Evolutionary conservation across 2,329 filamentous ascomycete genomes (phyloP).

Genomic region (Talaromyces islandicus): DNA sequence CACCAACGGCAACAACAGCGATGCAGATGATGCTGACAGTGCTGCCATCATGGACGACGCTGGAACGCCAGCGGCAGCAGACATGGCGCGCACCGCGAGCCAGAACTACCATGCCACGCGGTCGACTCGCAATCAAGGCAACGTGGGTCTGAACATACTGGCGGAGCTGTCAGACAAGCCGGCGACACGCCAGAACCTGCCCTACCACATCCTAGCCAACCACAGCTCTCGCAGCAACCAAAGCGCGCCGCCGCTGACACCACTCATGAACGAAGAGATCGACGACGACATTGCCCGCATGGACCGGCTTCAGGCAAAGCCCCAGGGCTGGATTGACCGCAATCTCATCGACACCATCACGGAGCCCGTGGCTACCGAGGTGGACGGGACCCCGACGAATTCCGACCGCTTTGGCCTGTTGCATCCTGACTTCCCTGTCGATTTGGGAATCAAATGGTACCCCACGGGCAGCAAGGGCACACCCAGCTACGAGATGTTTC

Average conservation of each 20-base stretch:
- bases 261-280: conserved; percentile 42
- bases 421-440: conserved; percentile 40
- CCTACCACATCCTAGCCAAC: conserved; percentile 42
- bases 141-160: conserved; percentile 50
- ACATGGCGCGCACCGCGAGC: conserved; percentile 57
- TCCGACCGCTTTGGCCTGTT: conserved; percentile 32
- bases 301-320: conserved; percentile 32
- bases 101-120: conserved; percentile 52
- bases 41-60: conserved; percentile 36
- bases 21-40: conserved; percentile 34
- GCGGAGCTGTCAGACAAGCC: conserved; percentile 50
- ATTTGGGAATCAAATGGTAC: conserved; percentile 39
- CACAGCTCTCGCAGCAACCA: conserved; percentile 40
- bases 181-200: conserved; percentile 39
- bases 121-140: conserved; percentile 46
- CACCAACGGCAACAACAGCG: conserved; percentile 35
- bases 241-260: conserved; percentile 36
- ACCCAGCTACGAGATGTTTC: conserved; percentile 20
- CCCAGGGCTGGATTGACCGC: conserved; percentile 36
- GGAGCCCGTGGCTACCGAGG: conserved; percentile 23
- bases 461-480: conserved; percentile 22
- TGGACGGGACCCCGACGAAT: conserved; percentile 26
- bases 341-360: conserved; percentile 35
- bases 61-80: conserved; percentile 39
- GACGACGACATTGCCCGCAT: conserved; percentile 41